These are phyloP conservation scores for Dovyalis caffra DNA, from an alignment of 345 rosid species.

Conservation along the genomic window DNA sequence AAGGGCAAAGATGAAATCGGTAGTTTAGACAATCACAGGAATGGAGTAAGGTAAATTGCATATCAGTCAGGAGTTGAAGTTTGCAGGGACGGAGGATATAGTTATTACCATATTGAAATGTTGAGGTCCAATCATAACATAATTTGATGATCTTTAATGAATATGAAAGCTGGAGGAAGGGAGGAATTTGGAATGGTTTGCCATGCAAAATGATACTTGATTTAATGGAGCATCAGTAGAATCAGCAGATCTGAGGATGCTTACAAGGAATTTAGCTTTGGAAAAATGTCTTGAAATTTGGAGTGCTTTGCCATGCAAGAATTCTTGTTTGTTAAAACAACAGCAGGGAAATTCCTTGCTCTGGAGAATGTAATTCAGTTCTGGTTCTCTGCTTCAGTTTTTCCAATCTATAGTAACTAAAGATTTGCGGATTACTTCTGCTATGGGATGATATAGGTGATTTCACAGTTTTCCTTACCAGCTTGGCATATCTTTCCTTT, in stretches of 20 bases:
- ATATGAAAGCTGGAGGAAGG: background rate
- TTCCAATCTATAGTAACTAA: too few relatives aligned
- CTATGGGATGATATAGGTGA: too few relatives aligned
- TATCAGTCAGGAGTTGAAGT: background rate
- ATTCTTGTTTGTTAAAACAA: too few relatives aligned
- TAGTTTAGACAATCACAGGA: background rate
- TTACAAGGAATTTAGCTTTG: background rate
- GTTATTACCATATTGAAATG: background rate
- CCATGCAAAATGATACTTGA: background rate
- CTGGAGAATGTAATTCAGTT: too few relatives aligned
- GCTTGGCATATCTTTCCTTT: too few relatives aligned
- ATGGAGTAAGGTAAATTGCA: background rate
- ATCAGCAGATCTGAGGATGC: background rate
- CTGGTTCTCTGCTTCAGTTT: too few relatives aligned
- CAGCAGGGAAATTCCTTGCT: too few relatives aligned
- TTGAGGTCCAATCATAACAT: background rate
- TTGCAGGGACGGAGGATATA: background rate
- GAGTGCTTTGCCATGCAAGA: too few relatives aligned
- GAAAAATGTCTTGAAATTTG: too few relatives aligned
- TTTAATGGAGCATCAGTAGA: too few relatives aligned
- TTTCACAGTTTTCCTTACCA: too few relatives aligned
- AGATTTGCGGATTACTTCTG: too few relatives aligned
- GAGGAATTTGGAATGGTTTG: background rate
- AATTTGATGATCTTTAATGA: background rate
- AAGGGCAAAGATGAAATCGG: background rate